These are phyloP conservation scores for Xanthoconium stramineum DNA, from an alignment of 768 basidiomycete species.

Conservation along the genomic window DNA sequence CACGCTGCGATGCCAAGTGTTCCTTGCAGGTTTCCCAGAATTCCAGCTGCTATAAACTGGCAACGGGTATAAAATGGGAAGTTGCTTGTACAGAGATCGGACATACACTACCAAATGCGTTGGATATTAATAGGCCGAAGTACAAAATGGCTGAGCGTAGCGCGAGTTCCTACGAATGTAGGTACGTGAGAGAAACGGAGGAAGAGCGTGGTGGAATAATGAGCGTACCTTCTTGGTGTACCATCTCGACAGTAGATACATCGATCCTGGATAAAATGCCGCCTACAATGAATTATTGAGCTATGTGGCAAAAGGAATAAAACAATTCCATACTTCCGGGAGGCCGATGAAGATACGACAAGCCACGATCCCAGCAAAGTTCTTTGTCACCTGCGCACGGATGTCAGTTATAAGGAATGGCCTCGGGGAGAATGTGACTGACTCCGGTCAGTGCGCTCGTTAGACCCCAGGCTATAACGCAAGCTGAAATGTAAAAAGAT, in stretches of 20 bases:
- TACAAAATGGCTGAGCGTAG: constrained; percentile 61
- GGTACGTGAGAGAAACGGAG: background rate
- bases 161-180: constrained; percentile 49
- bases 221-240: constrained; percentile 42
- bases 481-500: constrained; percentile 56
- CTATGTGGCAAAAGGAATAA: background rate
- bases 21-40: constrained; percentile 67
- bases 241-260: constrained; percentile 48
- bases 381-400: constrained; percentile 44
- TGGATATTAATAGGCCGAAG: constrained; percentile 57
- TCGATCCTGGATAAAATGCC: constrained; percentile 62
- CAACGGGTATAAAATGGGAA: background rate
- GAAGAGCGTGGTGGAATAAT: background rate
- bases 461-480: constrained; percentile 60
- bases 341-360: constrained; percentile 63
- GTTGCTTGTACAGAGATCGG: background rate
- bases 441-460: constrained; percentile 64
- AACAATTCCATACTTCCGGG: constrained; percentile 41
- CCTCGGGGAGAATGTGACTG: background rate
- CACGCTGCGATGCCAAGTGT: constrained; percentile 64
- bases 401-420: background rate
- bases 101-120: constrained; percentile 63
- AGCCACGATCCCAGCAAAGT: constrained; percentile 51
- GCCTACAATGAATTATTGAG: constrained; percentile 32
- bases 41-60: constrained; percentile 72